Percentiles rank a stretch among this genome's conserved stretches.
Conservation (phyloP, 495 filamentous ascomycete genomes). For the Aspergillus affinis region DNA sequence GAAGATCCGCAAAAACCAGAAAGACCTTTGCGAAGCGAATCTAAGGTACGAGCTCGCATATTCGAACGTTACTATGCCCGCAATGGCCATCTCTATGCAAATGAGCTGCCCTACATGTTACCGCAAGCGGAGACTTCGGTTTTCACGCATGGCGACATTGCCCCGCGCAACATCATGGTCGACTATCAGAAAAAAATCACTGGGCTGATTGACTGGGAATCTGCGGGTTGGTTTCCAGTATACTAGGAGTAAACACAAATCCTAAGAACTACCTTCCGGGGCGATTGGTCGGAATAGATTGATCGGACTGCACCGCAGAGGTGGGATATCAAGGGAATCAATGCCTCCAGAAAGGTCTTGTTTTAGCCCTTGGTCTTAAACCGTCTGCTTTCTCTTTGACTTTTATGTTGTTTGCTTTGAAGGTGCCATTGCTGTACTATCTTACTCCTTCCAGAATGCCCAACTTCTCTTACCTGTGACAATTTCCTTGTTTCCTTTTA, state of each 20-base stretch:
- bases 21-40: constrained; percentile 30
- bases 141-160: constrained; percentile 31
- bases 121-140: constrained; percentile 30
- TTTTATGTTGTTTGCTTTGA: too few relatives aligned
- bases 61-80: constrained; percentile 37
- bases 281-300: constrained; percentile 43
- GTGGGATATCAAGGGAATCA: constrained; percentile 43
- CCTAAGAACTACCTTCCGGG: constrained; percentile 30
- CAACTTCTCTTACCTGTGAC: too few relatives aligned
- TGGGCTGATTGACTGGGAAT: constrained; percentile 48
- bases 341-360: constrained; percentile 39
- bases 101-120: constrained; percentile 33
- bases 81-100: constrained; percentile 29
- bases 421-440: too few relatives aligned
- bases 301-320: constrained; percentile 33
- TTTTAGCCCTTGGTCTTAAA: constrained; percentile 21
- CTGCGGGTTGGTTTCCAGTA: constrained; percentile 48
- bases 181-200: constrained; percentile 34
- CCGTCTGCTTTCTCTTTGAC: too few relatives aligned
- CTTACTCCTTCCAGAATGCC: too few relatives aligned
- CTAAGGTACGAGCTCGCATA: constrained; percentile 34
- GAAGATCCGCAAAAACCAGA: constrained; percentile 30
- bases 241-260: constrained; percentile 54
- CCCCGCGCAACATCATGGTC: constrained; percentile 39
- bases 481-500: too few relatives aligned